phyloP scores from a whole-genome alignment of 2,329 filamentous ascomycete species.

The Colletotrichum gloeosporioides region DNA sequence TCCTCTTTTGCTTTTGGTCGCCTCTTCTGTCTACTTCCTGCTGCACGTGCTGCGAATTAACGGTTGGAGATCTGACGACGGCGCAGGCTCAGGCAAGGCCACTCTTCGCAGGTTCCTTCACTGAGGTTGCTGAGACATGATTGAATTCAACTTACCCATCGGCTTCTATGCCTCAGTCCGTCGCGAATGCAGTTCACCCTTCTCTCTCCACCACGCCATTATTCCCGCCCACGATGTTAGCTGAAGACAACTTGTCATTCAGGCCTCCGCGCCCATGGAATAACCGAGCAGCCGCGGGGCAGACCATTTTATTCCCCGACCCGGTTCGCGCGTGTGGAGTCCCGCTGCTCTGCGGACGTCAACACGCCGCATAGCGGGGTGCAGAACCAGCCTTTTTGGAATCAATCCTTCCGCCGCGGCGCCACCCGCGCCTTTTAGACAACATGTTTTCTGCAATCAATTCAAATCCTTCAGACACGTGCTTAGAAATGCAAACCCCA shows the following conservation, averaged over 20 bases:
- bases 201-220: neutral
- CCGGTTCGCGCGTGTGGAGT: neutral
- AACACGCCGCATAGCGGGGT: neutral
- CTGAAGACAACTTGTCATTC: neutral
- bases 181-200: too few relatives aligned
- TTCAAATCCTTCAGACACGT: neutral
- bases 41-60: neutral
- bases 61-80: neutral
- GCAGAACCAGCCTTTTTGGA: neutral
- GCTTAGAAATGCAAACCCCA: neutral
- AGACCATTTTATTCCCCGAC: neutral
- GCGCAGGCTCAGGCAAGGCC: neutral
- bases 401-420: neutral
- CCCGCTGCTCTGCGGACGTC: neutral
- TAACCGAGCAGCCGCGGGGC: neutral
- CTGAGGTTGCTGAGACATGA: neutral
- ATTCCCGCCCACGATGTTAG: fast-evolving
- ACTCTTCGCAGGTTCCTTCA: neutral
- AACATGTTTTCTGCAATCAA: neutral
- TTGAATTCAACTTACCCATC: neutral
- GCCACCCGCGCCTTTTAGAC: neutral
- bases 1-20: neutral
- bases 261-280: neutral
- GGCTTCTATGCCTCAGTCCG: too few relatives aligned
- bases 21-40: neutral